A percentile compares a stretch with the other conserved stretches of the same genome.
phyloP scores from a whole-genome alignment of 2,329 filamentous ascomycete genomes.

The Nemania abortiva region DNA sequence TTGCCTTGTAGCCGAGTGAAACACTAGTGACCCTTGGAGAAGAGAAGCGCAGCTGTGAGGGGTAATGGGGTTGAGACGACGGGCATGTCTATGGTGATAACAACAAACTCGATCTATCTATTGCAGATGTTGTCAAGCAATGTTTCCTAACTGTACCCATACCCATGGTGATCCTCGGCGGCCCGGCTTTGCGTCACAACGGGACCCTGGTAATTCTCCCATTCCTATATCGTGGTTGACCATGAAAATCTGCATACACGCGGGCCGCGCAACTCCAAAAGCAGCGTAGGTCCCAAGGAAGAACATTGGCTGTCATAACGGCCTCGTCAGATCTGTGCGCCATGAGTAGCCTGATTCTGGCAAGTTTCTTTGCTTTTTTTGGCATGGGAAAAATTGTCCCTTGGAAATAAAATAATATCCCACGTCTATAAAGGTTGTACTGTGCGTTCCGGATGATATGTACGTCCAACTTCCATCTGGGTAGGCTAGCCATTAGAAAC shows the following conservation, averaged over 20 bases:
- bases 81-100: slow-evolving; percentile 32
- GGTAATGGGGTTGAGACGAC: slow-evolving; percentile 38
- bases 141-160: slow-evolving; percentile 26
- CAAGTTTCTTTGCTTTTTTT: slow-evolving; percentile 3
- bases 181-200: slow-evolving; percentile 42
- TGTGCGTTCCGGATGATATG: slow-evolving; percentile 24
- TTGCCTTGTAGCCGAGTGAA: slow-evolving; percentile 37
- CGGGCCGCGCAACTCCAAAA: slow-evolving; percentile 34
- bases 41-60: slow-evolving; percentile 37
- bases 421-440: slow-evolving; percentile 1
- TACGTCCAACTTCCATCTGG: slow-evolving; percentile 14
- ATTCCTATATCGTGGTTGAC: slow-evolving; percentile 30
- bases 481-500: slow-evolving; percentile 11
- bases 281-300: slow-evolving; percentile 27
- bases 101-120: slow-evolving; percentile 43
- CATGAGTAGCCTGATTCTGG: slow-evolving; percentile 24
- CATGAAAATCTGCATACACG: slow-evolving; percentile 35
- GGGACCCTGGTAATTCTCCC: slow-evolving; percentile 17
- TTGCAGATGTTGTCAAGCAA: slow-evolving; percentile 43
- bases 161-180: slow-evolving; percentile 36
- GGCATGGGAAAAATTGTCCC: background rate
- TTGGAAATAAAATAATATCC: slow-evolving; percentile 2
- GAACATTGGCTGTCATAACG: slow-evolving; percentile 17
- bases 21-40: slow-evolving; percentile 25
- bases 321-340: slow-evolving; percentile 27